phyloP scores from a whole-genome alignment of 164 flowering plant species.

The Magnolia changhungtana region DNA sequence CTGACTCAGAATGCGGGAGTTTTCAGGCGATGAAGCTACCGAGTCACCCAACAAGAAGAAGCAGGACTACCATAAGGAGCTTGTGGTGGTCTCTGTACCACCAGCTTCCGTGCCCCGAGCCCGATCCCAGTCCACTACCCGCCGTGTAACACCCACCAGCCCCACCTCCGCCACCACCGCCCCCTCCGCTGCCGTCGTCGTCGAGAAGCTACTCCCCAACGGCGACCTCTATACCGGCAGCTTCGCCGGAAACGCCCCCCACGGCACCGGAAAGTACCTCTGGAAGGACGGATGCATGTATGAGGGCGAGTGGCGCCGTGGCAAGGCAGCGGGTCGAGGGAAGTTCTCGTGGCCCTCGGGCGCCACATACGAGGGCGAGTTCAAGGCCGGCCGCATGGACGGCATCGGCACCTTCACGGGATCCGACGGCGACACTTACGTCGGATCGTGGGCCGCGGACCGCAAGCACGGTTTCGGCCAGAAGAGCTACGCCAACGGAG shows the following conservation, averaged over 20 bases:
- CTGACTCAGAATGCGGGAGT: constrained; percentile 15
- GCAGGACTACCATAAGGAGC: background rate
- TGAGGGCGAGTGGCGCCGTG: constrained; percentile 78
- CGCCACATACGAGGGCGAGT: constrained; percentile 78
- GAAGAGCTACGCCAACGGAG: constrained; percentile 24
- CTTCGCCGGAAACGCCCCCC: constrained; percentile 70
- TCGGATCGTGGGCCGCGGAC: constrained; percentile 17
- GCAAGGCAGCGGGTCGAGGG: constrained; percentile 76
- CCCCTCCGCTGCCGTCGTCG: constrained; percentile 10
- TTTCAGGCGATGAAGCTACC: constrained; percentile 2
- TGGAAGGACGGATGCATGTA: constrained; percentile 98
- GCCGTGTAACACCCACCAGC: constrained; percentile 10
- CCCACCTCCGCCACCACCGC: background rate
- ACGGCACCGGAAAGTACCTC: constrained; percentile 76
- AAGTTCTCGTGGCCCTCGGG: constrained; percentile 92
- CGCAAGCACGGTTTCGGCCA: constrained; percentile 21
- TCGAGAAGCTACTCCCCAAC: constrained; percentile 61
- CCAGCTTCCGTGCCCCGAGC: constrained; percentile 6
- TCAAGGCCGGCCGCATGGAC: constrained; percentile 23
- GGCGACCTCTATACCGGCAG: constrained; percentile 86
- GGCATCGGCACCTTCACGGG: constrained; percentile 24
- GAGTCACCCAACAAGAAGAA: background rate
- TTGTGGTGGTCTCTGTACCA: background rate
- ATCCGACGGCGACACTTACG: constrained; percentile 21
- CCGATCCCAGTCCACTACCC: constrained; percentile 5